Evolutionary conservation across 2,329 filamentous ascomycete species (phyloP).

Genomic region (Chaetomium strumarium): DNA sequence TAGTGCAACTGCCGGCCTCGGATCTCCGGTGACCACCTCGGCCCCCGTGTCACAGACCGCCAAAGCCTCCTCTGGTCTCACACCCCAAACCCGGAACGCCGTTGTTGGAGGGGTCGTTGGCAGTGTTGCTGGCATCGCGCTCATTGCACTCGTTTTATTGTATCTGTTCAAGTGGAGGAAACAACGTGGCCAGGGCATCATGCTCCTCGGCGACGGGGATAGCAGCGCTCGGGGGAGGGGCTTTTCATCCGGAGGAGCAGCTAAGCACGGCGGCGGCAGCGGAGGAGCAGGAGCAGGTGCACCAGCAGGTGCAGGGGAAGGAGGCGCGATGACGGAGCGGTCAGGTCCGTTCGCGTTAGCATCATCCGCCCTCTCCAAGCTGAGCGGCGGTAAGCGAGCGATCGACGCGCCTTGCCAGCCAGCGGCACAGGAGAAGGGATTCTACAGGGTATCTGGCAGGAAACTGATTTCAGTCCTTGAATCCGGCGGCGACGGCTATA

Average conservation of each 20-base stretch:
- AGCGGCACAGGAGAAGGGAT: conserved; percentile 47
- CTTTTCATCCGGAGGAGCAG: conserved; percentile 19
- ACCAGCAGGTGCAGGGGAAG: too few species aligned
- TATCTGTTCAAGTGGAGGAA: conserved; percentile 52
- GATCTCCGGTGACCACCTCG: conserved; percentile 23
- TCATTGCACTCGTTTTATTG: conserved; percentile 50
- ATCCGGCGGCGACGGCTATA: conserved; percentile 58
- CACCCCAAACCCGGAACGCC: conserved; percentile 25
- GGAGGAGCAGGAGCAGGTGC: conserved; percentile 1
- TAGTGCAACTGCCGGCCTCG: conserved; percentile 12
- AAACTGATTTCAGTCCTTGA: conserved; percentile 59
- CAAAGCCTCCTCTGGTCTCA: conserved; percentile 23
- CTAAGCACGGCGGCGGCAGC: conserved; percentile 17
- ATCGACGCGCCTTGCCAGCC: conserved; percentile 12
- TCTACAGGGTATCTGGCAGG: conserved; percentile 59
- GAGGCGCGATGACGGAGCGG: conserved; percentile 48
- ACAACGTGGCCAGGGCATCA: conserved; percentile 34
- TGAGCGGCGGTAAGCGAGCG: conserved; percentile 21
- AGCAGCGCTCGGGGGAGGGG: conserved; percentile 24
- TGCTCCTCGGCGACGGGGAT: conserved; percentile 39
- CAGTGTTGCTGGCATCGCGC: conserved; percentile 51
- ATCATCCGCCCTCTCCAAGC: conserved; percentile 26
- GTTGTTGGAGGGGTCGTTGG: conserved; percentile 54
- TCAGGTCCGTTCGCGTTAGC: conserved; percentile 42
- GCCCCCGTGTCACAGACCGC: conserved; percentile 22